Conservation (phyloP, 2,329 filamentous ascomycete species). For the Diaporthe ilicicola region DNA sequence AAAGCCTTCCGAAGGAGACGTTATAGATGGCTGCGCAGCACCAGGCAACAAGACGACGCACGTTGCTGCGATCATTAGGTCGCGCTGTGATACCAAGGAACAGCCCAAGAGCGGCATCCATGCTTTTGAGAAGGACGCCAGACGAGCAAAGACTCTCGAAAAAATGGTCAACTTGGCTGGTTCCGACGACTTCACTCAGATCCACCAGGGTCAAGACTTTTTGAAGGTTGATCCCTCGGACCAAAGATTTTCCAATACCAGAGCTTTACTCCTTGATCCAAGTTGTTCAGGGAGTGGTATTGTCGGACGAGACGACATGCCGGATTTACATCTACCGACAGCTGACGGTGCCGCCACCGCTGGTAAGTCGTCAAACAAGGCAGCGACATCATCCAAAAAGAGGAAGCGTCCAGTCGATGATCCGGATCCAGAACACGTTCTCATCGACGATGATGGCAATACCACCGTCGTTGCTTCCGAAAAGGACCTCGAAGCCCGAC, state of each 20-base stretch:
- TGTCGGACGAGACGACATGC: slow-evolving; percentile 83
- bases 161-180: slow-evolving; percentile 87
- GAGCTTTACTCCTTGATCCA: slow-evolving; percentile 85
- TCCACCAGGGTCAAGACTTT: slow-evolving; percentile 83
- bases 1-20: slow-evolving; percentile 71
- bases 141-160: slow-evolving; percentile 77
- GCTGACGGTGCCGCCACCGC: slow-evolving; percentile 35
- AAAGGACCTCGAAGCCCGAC: slow-evolving; percentile 67
- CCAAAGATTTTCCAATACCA: slow-evolving; percentile 72
- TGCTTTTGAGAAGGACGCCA: slow-evolving; percentile 81
- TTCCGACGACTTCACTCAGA: slow-evolving; percentile 69
- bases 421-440: slow-evolving; percentile 42
- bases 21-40: slow-evolving; percentile 93
- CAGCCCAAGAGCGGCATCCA: slow-evolving; percentile 63
- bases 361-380: slow-evolving; percentile 34
- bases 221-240: slow-evolving; percentile 74
- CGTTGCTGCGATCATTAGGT: slow-evolving; percentile 76
- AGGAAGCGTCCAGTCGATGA: slow-evolving; percentile 53
- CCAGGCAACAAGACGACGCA: slow-evolving; percentile 99
- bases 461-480: slow-evolving; percentile 61
- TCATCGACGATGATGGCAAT: slow-evolving; percentile 66
- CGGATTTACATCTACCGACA: slow-evolving; percentile 68
- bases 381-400: slow-evolving; percentile 47
- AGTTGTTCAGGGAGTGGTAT: slow-evolving; percentile 97
- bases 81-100: slow-evolving; percentile 44